These are phyloP conservation scores for Macrotyloma uniflorum DNA, from an alignment of 306 rosid genomes.

Conservation along the genomic window DNA sequence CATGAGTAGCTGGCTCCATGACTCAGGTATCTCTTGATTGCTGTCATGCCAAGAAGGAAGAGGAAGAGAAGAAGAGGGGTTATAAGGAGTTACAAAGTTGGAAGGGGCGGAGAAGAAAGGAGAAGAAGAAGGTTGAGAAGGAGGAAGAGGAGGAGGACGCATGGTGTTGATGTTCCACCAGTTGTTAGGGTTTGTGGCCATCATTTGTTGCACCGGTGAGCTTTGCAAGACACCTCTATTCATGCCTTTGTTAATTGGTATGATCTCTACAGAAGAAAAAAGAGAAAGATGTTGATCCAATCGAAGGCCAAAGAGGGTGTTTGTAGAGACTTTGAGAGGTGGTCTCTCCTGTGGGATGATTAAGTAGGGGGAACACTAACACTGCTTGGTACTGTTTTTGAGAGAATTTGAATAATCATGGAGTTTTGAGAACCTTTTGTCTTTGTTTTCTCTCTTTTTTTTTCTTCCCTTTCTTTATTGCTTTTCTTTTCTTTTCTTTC, in stretches of 20 bases:
- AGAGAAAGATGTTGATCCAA: background rate
- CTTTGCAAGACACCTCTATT: slow-evolving; percentile 84
- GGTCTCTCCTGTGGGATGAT: slow-evolving; percentile 44
- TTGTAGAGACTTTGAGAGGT: slow-evolving; percentile 66
- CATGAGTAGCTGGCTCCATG: slow-evolving; percentile 95
- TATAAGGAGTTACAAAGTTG: slow-evolving; percentile 44
- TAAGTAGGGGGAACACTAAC: slow-evolving; percentile 60
- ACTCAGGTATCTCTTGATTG: slow-evolving; percentile 75
- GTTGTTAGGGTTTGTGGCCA: slow-evolving; percentile 76
- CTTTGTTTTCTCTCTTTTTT: slow-evolving; percentile 44
- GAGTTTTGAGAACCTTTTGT: slow-evolving; percentile 68
- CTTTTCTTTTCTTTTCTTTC: slow-evolving; percentile 48
- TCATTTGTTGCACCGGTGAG: slow-evolving; percentile 93
- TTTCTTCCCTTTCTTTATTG: slow-evolving; percentile 50
- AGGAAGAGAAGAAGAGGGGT: slow-evolving; percentile 54
- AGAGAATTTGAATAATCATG: slow-evolving; percentile 80
- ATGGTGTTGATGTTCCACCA: slow-evolving; percentile 86
- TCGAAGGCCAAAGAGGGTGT: slow-evolving; percentile 43
- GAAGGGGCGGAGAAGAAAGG: slow-evolving; percentile 65
- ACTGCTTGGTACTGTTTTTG: slow-evolving; percentile 43
- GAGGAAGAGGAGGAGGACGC: slow-evolving; percentile 42
- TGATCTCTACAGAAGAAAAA: background rate
- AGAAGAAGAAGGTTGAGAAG: background rate
- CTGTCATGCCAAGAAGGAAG: slow-evolving; percentile 66
- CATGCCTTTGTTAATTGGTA: slow-evolving; percentile 44